phyloP scores from a whole-genome alignment of 2,329 filamentous ascomycete genomes.

The Mollisia scopiformis region DNA sequence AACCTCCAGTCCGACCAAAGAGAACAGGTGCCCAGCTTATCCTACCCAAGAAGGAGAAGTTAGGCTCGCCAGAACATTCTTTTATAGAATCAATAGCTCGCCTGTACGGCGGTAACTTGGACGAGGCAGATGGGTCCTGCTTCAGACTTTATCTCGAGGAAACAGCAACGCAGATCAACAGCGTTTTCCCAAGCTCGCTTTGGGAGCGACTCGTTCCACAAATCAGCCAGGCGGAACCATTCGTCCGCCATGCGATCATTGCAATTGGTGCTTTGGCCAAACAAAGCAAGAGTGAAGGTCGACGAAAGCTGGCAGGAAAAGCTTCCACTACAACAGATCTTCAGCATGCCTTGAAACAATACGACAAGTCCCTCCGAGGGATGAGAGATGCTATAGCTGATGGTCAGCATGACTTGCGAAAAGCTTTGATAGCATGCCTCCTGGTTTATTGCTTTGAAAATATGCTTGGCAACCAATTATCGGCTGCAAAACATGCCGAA shows the following conservation, averaged over 20 bases:
- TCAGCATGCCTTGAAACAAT: constrained; percentile 20
- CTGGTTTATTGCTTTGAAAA: constrained; percentile 21
- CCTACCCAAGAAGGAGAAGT: background rate
- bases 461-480: constrained; percentile 14
- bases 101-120: constrained; percentile 9
- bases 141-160: constrained; percentile 25
- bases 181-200: constrained; percentile 15
- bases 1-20: background rate
- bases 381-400: constrained; percentile 20
- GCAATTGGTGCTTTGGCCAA: constrained; percentile 22
- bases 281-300: background rate
- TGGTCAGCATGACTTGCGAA: constrained; percentile 15
- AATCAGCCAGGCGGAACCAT: constrained; percentile 21
- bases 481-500: constrained; percentile 16
- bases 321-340: background rate
- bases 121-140: constrained; percentile 17
- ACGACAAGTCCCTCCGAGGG: constrained; percentile 15
- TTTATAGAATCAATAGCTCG: background rate
- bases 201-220: constrained; percentile 28
- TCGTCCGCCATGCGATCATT: constrained; percentile 24
- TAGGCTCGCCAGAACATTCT: background rate
- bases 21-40: background rate
- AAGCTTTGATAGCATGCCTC: constrained; percentile 19
- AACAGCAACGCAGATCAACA: constrained; percentile 16
- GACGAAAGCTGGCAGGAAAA: background rate